These are phyloP conservation scores for Diaporthe helianthi DNA, from an alignment of 2,329 filamentous ascomycete genomes.

Conservation along the genomic window DNA sequence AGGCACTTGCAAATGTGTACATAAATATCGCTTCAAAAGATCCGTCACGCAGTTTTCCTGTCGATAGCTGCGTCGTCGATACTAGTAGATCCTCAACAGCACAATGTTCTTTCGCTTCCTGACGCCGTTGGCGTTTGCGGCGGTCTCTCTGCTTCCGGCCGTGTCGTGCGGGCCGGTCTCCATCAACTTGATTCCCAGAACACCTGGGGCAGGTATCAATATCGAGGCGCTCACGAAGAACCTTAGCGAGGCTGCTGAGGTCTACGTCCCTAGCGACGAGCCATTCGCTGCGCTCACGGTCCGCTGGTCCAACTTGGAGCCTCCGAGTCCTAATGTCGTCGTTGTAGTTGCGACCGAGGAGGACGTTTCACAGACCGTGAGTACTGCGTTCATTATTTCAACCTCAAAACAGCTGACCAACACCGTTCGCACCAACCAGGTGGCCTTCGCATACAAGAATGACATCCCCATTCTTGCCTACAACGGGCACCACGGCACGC, in stretches of 20 bases:
- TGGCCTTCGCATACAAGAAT: constrained; percentile 49
- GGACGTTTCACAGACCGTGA: constrained; percentile 48
- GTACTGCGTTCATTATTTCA: not conserved
- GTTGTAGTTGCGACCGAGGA: constrained; percentile 55
- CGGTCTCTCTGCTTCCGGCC: not conserved
- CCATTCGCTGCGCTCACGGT: constrained; percentile 48
- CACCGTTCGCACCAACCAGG: not conserved
- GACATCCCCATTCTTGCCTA: constrained; percentile 59
- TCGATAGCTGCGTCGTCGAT: not conserved
- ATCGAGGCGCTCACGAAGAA: not conserved
- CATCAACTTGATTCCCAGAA: not conserved
- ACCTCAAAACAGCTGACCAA: not conserved
- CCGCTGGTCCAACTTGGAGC: constrained; percentile 54
- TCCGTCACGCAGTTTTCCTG: not conserved
- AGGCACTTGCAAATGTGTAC: not conserved
- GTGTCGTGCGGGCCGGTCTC: constrained; percentile 10
- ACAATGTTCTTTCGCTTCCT: not conserved
- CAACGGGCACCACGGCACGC: constrained; percentile 59
- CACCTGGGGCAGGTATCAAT: constrained; percentile 2
- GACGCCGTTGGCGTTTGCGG: constrained; percentile 10
- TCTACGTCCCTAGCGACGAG: constrained; percentile 43
- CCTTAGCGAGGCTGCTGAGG: constrained; percentile 28
- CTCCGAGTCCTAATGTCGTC: constrained; percentile 53
- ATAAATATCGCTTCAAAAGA: not conserved
- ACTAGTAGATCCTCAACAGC: not conserved